Evolutionary conservation across 768 basidiomycete genomes (phyloP).

Genomic region (Leccinum variicolor): DNA sequence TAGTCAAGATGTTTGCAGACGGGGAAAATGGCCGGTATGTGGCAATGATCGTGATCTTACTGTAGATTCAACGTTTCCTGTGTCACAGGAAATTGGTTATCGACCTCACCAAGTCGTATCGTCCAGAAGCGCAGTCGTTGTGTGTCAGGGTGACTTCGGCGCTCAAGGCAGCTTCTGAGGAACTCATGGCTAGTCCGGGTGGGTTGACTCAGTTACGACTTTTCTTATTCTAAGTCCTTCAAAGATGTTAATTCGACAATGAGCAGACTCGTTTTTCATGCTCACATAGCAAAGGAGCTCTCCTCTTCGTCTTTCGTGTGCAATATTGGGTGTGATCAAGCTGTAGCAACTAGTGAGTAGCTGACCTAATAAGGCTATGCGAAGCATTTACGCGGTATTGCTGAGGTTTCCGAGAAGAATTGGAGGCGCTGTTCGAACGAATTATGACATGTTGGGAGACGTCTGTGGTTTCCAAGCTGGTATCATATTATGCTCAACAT

Average conservation of each 20-base stretch:
- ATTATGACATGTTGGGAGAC: constrained; percentile 55
- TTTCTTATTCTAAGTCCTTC: constrained; percentile 3
- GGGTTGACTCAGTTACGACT: constrained; percentile 6
- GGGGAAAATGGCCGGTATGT: constrained; percentile 45
- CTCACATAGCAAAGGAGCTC: constrained; percentile 48
- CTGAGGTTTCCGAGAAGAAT: constrained; percentile 49
- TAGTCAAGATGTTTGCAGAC: constrained; percentile 41
- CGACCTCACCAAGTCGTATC: constrained; percentile 44
- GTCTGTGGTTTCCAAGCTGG: constrained; percentile 32
- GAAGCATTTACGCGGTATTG: constrained; percentile 4
- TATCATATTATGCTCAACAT: constrained; percentile 19
- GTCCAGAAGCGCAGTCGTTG: constrained; percentile 48
- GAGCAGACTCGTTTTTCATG: constrained; percentile 43
- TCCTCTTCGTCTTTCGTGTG: constrained; percentile 39
- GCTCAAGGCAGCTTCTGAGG: constrained; percentile 37
- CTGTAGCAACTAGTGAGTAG: constrained; percentile 35
- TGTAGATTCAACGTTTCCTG: background rate
- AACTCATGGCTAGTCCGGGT: constrained; percentile 35
- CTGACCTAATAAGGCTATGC: background rate
- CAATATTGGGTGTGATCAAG: constrained; percentile 38
- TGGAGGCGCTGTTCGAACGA: constrained; percentile 40
- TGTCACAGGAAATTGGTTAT: constrained; percentile 37
- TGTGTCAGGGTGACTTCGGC: constrained; percentile 40
- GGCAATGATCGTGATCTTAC: background rate
- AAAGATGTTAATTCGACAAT: constrained; percentile 19